Base-by-base conservation (phyloP, 2,329 filamentous ascomycete genomes). In the Verticillium isaacii region DNA sequence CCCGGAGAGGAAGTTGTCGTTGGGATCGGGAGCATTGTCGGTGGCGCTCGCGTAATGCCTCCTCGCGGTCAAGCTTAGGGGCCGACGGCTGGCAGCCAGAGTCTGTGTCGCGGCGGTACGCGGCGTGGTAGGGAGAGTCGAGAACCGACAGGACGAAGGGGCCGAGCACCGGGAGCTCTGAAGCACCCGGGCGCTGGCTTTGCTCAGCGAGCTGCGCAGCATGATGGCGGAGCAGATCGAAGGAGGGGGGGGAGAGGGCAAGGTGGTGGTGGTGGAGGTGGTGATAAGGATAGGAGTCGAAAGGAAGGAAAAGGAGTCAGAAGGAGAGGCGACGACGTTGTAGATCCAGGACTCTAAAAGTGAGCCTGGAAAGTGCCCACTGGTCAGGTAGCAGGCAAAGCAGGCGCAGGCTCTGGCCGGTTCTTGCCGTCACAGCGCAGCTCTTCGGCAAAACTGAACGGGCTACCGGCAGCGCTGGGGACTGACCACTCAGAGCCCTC, bases 1-100 rank as follows among this genome's bases (percentile, higher is more conserved):
- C 68, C 95, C 95, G 66, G 93, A 92, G 65, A 99, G 86, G 84
- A 99, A 99, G 80, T 89, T 96, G 79, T 99, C 95, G 77, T 91
- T 97, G 67, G 93, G 87, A 75, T 97, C 92, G 66, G 86, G 85
- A 23, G 85, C 74, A 62, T 78, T 80, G 61, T 82, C 77, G 62
- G 80, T 80, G 61, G 84, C 80, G 66, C 84, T 84, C 65, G 83
- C 81, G 78, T 84, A 82, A 70, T 79, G 76, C 69, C 79, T 82
- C 71, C 83, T 82, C 63, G 77, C 73, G 64, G 79, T 74, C 64
- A 84, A 66, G 68, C 82, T 79, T 71, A 83, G 71, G 60, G 83
- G 78, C 59, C 82, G 80, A 62, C 83, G 82, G 66, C 75, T 69
- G 63, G 80, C 73, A 56, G 77, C 69, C 68, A 82, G 72, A 71